Base-by-base conservation (phyloP, 305 asterid species). In the Withania somnifera region DNA sequence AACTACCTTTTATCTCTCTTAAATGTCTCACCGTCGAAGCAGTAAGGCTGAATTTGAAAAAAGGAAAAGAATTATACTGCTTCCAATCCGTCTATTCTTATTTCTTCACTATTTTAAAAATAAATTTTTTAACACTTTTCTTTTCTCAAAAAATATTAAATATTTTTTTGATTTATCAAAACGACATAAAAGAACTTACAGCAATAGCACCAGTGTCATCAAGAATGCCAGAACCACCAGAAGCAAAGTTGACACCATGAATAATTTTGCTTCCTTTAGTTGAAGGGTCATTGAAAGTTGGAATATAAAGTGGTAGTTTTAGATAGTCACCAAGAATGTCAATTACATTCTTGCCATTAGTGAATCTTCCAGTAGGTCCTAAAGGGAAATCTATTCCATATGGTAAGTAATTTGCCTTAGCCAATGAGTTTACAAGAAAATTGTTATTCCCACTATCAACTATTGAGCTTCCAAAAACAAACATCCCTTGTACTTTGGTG, bases 371-470 rank as follows among this genome's bases (percentile, higher is more conserved):
- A 6, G 96, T 82, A 68, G 90, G 76, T 7, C 91, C 94, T 24
- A 45, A 80, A 20, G 93, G 90, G 77, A 90, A 92, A 71, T 94
- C 98, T 30, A 91, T 28, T 19, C 98, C 98, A 78, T 94, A 94
- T 1, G 98, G 97, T 10, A 61, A 58, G 84, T 82, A 94, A 79
- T 92, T 87, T 2, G 87, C 98, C 36, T 85, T 94, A 77, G 94
- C 94, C 20, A 89, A 17, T 28, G 94, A 83, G 11, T 87, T 86
- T 34, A 78, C 6, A 15, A 92, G 87, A 86, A 86, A 88, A 69
- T 94, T 94, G 83, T 94, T 94, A 87, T 94, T 94, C 30, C 98
- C 98, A 87, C 89, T 90, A 82, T 94, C 97, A 40, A 92, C 97
- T 13, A 94, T 19, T 30, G 98, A 94, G 19, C 98, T 94, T 20